Percentiles rank a stretch among this genome's conserved stretches.
Conservation (phyloP, 2,329 filamentous ascomycete genomes). For the Talaromyces rugulosus region DNA sequence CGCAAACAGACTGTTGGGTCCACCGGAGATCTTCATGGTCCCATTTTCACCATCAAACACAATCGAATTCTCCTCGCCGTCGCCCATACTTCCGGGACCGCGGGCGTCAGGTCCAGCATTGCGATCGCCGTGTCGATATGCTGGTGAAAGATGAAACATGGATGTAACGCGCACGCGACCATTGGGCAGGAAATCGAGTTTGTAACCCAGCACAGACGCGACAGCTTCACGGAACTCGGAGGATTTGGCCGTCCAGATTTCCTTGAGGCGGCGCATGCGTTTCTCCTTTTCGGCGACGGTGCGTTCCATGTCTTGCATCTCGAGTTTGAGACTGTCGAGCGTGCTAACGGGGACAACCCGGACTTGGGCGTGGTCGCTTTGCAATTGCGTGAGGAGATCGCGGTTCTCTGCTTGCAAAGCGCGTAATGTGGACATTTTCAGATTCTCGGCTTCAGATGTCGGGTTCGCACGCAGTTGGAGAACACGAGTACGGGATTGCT, state of each 20-base stretch:
- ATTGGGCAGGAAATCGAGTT: constrained; percentile 93
- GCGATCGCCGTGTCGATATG: constrained; percentile 37
- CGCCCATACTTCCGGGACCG: constrained; percentile 41
- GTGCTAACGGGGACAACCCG: constrained; percentile 72
- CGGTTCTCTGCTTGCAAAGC: constrained; percentile 79
- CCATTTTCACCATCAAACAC: constrained; percentile 91
- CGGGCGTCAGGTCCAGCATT: constrained; percentile 53
- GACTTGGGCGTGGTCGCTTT: constrained; percentile 43
- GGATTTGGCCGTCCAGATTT: constrained; percentile 88
- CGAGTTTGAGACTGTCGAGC: constrained; percentile 69
- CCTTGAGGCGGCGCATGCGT: constrained; percentile 76
- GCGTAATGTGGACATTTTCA: constrained; percentile 75
- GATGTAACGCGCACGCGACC: constrained; percentile 89
- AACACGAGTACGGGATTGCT: constrained; percentile 72
- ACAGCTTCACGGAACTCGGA: constrained; percentile 95
- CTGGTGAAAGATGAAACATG: constrained; percentile 69
- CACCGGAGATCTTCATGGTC: constrained; percentile 96
- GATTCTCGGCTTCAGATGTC: constrained; percentile 75
- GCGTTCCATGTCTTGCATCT: constrained; percentile 68
- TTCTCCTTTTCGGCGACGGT: constrained; percentile 70
- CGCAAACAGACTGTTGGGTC: constrained; percentile 81
- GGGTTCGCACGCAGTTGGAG: constrained; percentile 89
- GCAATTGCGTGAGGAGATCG: constrained; percentile 71
- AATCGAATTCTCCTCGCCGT: constrained; percentile 53
- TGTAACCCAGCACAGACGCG: constrained; percentile 87